phyloP scores from a whole-genome alignment of 495 filamentous ascomycete genomes.

The Filosporella fistucella region DNA sequence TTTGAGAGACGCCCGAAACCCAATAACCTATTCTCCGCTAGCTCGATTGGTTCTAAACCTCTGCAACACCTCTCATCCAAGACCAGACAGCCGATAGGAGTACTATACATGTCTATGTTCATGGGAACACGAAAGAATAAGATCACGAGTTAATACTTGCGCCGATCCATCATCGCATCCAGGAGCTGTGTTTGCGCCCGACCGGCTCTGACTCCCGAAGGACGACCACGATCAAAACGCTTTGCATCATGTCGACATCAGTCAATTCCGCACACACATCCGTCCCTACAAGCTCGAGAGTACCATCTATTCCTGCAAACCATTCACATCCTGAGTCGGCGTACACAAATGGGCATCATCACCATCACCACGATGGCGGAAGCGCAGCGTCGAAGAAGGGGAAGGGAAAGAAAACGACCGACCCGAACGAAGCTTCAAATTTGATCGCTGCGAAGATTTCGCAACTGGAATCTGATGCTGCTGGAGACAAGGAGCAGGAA shows the following conservation, averaged over 20 bases:
- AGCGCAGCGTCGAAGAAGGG: slow-evolving; percentile 52
- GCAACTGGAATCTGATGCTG: slow-evolving; percentile 87
- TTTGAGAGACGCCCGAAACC: too few relatives aligned
- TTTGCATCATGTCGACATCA: slow-evolving; percentile 24
- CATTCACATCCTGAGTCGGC: slow-evolving; percentile 16
- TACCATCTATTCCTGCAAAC: slow-evolving; percentile 15
- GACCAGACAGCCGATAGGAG: slow-evolving; percentile 4
- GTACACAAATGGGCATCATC: slow-evolving; percentile 24
- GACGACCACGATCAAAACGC: neutral
- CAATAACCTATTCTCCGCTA: too few relatives aligned
- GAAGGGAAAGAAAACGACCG: slow-evolving; percentile 63
- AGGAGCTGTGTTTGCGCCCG: slow-evolving; percentile 4
- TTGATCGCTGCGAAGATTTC: slow-evolving; percentile 89
- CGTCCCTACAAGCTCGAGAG: slow-evolving; percentile 19
- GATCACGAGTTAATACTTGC: neutral
- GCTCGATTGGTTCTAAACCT: too few relatives aligned
- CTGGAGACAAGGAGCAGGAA: slow-evolving; percentile 92
- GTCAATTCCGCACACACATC: slow-evolving; percentile 24
- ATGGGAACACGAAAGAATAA: slow-evolving; percentile 6
- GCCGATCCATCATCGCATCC: neutral
- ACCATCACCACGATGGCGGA: slow-evolving; percentile 21
- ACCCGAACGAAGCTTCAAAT: slow-evolving; percentile 83
- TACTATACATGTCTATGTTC: too few relatives aligned
- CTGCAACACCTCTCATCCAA: neutral
- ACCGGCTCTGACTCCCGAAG: neutral